These are phyloP conservation scores for Penicillium sp. DNA, from an alignment of 2,329 filamentous ascomycete genomes.

Conservation along the genomic window DNA sequence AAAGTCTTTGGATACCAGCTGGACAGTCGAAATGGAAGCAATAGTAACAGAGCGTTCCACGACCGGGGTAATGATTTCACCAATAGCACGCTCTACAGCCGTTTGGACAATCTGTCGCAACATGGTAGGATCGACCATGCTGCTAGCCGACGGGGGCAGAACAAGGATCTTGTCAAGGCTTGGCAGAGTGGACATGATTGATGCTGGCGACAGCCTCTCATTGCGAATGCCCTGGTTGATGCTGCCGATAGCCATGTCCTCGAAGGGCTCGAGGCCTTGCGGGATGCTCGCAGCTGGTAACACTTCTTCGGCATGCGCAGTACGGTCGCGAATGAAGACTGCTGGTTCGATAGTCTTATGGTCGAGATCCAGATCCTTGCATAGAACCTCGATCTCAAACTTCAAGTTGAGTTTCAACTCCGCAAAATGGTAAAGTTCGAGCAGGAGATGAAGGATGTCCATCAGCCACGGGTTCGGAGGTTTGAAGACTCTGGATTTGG, in stretches of 20 bases:
- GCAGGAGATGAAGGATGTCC: conserved; percentile 87
- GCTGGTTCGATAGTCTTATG: conserved; percentile 89
- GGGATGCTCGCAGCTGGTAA: conserved; percentile 56
- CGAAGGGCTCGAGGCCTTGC: conserved; percentile 76
- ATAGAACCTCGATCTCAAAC: conserved; percentile 97
- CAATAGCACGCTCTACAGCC: conserved; percentile 83
- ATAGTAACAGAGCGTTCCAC: conserved; percentile 98
- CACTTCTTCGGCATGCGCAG: conserved; percentile 60
- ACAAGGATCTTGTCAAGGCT: conserved; percentile 76
- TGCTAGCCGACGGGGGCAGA: conserved; percentile 74
- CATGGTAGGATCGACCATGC: conserved; percentile 69
- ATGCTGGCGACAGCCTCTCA: conserved; percentile 71
- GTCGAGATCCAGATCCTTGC: conserved; percentile 86
- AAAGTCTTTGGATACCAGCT: conserved; percentile 96
- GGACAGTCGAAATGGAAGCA: conserved; percentile 91
- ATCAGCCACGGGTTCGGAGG: conserved; percentile 97
- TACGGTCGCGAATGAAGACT: conserved; percentile 76
- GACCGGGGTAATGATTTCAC: conserved; percentile 95
- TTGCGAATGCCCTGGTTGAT: conserved; percentile 66
- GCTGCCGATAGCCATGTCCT: conserved; percentile 74
- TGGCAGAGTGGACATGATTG: conserved; percentile 76
- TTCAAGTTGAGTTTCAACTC: conserved; percentile 96
- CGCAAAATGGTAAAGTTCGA: conserved; percentile 89
- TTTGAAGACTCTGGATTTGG: conserved; percentile 80
- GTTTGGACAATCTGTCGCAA: conserved; percentile 73